Percentiles rank a stretch among this genome's conserved stretches.
These are phyloP conservation scores for Lentinula boryana DNA, from an alignment of 768 basidiomycete species.

Conservation along the genomic window DNA sequence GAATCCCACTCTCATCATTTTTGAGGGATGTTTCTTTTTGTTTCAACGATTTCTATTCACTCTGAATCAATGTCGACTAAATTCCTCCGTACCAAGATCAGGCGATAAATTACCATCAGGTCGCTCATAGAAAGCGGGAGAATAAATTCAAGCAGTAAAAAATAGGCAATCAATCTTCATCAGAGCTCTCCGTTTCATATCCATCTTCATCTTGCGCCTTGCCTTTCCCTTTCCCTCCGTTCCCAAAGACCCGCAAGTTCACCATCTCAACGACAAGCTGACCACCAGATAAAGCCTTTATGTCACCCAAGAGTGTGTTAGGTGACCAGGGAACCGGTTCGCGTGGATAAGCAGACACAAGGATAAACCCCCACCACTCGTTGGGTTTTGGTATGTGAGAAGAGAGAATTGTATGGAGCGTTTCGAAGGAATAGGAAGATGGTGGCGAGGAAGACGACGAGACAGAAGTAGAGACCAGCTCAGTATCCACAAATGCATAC, in stretches of 20 bases:
- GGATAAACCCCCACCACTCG: constrained; percentile 70
- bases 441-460: constrained; percentile 15
- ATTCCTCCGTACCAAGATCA: too few species aligned
- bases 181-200: constrained; percentile 8
- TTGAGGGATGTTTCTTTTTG: not conserved
- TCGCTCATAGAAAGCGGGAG: too few species aligned
- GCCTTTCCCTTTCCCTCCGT: not conserved
- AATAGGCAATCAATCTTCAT: not conserved
- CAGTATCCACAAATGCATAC: constrained; percentile 68
- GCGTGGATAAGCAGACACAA: constrained; percentile 67
- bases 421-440: constrained; percentile 26
- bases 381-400: constrained; percentile 13
- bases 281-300: constrained; percentile 48
- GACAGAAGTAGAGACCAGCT: constrained; percentile 45
- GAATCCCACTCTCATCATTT: constrained; percentile 48
- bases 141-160: too few species aligned
- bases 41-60: not conserved
- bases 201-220: not conserved
- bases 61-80: too few species aligned
- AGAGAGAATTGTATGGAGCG: constrained; percentile 11
- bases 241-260: not conserved
- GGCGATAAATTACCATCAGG: too few species aligned
- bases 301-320: constrained; percentile 31
- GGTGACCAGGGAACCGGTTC: constrained; percentile 49
- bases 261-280: constrained; percentile 60